Evolutionary conservation across 2,329 filamentous ascomycete species (phyloP).

Genomic region (Colletotrichum siamense): DNA sequence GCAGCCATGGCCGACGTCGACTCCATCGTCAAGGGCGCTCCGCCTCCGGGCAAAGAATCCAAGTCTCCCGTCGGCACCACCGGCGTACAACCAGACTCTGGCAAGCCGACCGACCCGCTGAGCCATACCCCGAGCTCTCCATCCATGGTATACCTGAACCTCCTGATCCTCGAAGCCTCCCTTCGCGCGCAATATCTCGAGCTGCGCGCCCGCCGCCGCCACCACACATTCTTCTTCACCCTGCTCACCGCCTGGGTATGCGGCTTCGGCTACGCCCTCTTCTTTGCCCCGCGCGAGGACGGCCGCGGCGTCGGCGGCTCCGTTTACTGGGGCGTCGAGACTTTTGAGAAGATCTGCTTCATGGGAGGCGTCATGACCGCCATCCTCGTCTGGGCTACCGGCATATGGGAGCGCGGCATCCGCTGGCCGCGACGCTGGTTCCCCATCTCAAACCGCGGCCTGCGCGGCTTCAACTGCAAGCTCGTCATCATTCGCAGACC

Average conservation of each 20-base stretch:
- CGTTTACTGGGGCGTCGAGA: constrained; percentile 96
- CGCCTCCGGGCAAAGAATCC: constrained; percentile 63
- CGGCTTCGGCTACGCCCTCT: constrained; percentile 88
- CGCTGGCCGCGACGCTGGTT: constrained; percentile 95
- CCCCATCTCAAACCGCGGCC: constrained; percentile 83
- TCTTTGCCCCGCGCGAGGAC: constrained; percentile 95
- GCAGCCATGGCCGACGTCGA: constrained; percentile 72
- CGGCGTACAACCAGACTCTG: constrained; percentile 47
- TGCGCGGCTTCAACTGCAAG: constrained; percentile 95
- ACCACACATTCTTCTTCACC: constrained; percentile 91
- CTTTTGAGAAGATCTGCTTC: constrained; percentile 87
- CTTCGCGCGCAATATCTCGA: constrained; percentile 92
- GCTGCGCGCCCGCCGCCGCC: constrained; percentile 83
- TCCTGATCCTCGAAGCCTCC: constrained; percentile 94
- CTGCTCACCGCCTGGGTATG: constrained; percentile 81
- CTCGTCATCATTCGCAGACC: constrained; percentile 86
- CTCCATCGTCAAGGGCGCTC: constrained; percentile 90
- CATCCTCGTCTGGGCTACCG: constrained; percentile 89
- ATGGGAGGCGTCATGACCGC: constrained; percentile 89
- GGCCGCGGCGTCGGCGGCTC: constrained; percentile 89
- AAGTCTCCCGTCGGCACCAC: constrained; percentile 37
- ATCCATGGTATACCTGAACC: constrained; percentile 96
- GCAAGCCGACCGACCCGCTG: constrained; percentile 70
- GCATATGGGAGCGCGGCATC: constrained; percentile 94
- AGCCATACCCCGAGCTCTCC: constrained; percentile 86